Conservation (phyloP, 2,329 filamentous ascomycete species). For the Phoma herbarum region DNA sequence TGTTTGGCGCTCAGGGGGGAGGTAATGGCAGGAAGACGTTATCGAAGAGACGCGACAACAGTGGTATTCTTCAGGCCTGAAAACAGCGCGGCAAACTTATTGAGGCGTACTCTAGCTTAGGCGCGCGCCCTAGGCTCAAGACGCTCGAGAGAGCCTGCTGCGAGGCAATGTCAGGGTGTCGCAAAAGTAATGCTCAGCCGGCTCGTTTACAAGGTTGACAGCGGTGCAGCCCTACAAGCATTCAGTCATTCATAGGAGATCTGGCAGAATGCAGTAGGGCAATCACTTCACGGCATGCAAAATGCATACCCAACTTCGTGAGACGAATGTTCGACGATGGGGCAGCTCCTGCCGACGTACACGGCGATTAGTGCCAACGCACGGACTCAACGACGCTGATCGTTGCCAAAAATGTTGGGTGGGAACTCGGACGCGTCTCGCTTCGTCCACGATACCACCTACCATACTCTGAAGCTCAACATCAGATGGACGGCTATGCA, state of each 20-base stretch:
- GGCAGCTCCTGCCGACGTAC: slow-evolving; percentile 15
- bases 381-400: background rate
- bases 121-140: too few relatives aligned
- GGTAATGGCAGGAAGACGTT: background rate
- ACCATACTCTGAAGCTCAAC: background rate
- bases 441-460: background rate
- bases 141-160: background rate
- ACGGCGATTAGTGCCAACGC: background rate
- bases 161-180: background rate
- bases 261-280: background rate
- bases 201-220: background rate
- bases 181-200: background rate
- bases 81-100: background rate
- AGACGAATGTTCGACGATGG: slow-evolving; percentile 1
- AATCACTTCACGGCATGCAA: background rate
- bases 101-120: background rate
- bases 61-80: background rate
- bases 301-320: background rate
- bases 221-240: too few relatives aligned
- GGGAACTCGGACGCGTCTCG: background rate
- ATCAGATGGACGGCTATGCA: background rate
- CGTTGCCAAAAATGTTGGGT: background rate
- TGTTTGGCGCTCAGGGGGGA: background rate
- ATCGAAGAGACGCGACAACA: background rate
- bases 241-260: background rate